A percentile compares a stretch with the other conserved stretches of the same genome.
Conservation (phyloP, 495 filamentous ascomycete species). For the Neurospora tetraspora region DNA sequence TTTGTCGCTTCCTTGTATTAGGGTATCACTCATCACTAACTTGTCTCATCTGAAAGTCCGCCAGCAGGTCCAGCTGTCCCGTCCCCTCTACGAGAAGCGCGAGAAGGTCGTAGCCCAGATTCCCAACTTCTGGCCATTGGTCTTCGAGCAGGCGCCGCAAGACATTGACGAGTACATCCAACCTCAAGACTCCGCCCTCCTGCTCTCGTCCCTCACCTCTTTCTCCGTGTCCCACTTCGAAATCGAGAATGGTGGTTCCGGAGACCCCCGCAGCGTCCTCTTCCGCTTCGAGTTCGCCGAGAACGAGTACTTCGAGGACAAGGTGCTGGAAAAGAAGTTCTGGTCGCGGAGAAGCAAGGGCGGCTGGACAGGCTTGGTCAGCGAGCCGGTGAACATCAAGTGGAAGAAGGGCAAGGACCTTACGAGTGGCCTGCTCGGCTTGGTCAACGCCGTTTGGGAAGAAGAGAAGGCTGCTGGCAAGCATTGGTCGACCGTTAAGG, state of each 20-base stretch:
- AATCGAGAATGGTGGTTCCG: conserved; percentile 45
- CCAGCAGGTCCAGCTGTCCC: conserved; percentile 39
- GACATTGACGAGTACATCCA: conserved; percentile 81
- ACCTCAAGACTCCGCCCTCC: conserved; percentile 57
- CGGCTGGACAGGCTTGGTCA: conserved; percentile 63
- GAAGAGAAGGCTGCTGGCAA: conserved; percentile 45
- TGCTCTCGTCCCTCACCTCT: conserved; percentile 50
- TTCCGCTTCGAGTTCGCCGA: conserved; percentile 51
- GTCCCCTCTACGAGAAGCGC: conserved; percentile 63
- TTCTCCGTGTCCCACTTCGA: conserved; percentile 70
- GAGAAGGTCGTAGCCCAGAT: conserved; percentile 56
- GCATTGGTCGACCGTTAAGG: conserved; percentile 14
- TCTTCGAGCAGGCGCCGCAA: conserved; percentile 70
- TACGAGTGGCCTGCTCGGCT: conserved; percentile 66
- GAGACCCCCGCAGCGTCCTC: conserved; percentile 54
- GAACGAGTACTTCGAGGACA: conserved; percentile 69
- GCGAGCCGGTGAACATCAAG: conserved; percentile 73
- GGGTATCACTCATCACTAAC: background rate
- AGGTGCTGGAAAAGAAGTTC: conserved; percentile 77
- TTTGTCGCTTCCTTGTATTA: too few relatives aligned
- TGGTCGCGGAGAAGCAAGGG: conserved; percentile 61
- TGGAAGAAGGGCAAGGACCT: conserved; percentile 84
- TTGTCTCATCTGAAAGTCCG: conserved; percentile 36
- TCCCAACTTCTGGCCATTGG: conserved; percentile 78
- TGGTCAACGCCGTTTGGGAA: conserved; percentile 57